Percentiles rank a stretch among this genome's conserved stretches.
Conservation (phyloP, 352 stramenopile species). For the Phytopythium litorale region DNA sequence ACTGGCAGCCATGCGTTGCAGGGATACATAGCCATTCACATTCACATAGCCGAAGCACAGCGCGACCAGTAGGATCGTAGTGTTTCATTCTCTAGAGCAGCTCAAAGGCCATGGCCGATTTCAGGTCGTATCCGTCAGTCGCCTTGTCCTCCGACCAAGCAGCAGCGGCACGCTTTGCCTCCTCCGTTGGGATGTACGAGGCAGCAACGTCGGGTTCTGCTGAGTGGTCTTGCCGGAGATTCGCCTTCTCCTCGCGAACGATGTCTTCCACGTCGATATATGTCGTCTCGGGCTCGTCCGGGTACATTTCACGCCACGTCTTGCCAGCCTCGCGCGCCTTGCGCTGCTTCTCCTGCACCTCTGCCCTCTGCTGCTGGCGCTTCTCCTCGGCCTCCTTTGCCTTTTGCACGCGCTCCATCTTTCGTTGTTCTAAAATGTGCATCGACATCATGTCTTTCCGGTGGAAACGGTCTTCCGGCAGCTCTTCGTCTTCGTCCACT, state of each 20-base stretch:
- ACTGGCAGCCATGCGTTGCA: too few relatives aligned
- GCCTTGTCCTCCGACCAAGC: constrained; percentile 48
- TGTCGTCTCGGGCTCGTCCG: constrained; percentile 66
- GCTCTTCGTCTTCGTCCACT: constrained; percentile 69
- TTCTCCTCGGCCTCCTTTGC: constrained; percentile 52
- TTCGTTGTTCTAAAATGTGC: constrained; percentile 77
- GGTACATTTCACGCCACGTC: constrained; percentile 79
- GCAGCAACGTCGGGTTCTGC: constrained; percentile 3
- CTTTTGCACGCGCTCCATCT: constrained; percentile 56
- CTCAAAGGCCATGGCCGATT: constrained; percentile 67
- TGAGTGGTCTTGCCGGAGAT: constrained; percentile 22
- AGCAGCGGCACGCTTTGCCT: constrained; percentile 35
- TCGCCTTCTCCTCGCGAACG: constrained; percentile 39
- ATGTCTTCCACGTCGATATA: constrained; percentile 79
- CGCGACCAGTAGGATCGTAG: too few relatives aligned
- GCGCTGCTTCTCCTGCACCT: constrained; percentile 53
- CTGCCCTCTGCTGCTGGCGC: constrained; percentile 28
- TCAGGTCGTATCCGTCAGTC: constrained; percentile 28
- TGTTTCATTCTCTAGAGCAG: constrained; percentile 43
- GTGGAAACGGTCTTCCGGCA: constrained; percentile 77
- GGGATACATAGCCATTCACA: too few relatives aligned
- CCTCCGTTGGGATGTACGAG: constrained; percentile 32
- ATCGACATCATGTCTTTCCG: constrained; percentile 85
- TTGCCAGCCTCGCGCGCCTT: constrained; percentile 54
- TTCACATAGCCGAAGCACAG: too few relatives aligned